phyloP scores from a whole-genome alignment of 2,329 filamentous ascomycete species.

The Nigrospora oryzae region DNA sequence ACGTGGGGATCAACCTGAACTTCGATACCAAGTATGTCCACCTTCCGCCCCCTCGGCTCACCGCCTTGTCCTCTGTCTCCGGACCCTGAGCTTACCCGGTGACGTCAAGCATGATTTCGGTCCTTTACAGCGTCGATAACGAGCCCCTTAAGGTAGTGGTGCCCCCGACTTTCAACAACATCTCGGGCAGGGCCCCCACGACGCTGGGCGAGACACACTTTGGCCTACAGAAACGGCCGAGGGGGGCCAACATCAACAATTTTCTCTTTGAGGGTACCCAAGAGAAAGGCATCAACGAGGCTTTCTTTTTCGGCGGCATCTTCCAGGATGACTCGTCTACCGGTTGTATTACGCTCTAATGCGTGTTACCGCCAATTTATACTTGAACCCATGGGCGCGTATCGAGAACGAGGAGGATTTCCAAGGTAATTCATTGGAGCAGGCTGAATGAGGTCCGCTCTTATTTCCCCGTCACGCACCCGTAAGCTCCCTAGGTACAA shows the following conservation, averaged over 20 bases:
- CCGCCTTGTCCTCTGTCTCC: too few species aligned
- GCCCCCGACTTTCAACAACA: constrained; percentile 2
- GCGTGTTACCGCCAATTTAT: too few species aligned
- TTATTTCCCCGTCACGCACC: too few species aligned
- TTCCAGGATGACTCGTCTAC: constrained; percentile 1
- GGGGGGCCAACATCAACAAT: background rate
- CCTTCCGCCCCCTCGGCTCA: too few species aligned
- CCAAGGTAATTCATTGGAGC: too few species aligned
- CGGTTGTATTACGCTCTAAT: constrained; percentile 2
- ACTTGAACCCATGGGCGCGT: too few species aligned
- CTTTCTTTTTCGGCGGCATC: constrained; percentile 1
- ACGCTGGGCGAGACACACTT: constrained; percentile 2
- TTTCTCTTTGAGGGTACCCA: constrained; percentile 1
- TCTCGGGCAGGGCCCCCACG: constrained; percentile 1
- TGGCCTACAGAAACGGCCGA: constrained; percentile 2
- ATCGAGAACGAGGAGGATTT: too few species aligned
- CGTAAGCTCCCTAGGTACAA: too few species aligned
- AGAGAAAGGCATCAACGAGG: constrained; percentile 1
- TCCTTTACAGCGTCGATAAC: constrained; percentile 1
- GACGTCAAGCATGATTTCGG: background rate
- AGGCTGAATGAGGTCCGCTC: too few species aligned
- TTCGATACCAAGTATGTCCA: background rate
- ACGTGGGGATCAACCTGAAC: constrained; percentile 1
- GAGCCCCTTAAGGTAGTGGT: background rate
- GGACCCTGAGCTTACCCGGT: too few species aligned